Evolutionary conservation across 345 rosid species (phyloP).

Genomic region (Populus euphratica): DNA sequence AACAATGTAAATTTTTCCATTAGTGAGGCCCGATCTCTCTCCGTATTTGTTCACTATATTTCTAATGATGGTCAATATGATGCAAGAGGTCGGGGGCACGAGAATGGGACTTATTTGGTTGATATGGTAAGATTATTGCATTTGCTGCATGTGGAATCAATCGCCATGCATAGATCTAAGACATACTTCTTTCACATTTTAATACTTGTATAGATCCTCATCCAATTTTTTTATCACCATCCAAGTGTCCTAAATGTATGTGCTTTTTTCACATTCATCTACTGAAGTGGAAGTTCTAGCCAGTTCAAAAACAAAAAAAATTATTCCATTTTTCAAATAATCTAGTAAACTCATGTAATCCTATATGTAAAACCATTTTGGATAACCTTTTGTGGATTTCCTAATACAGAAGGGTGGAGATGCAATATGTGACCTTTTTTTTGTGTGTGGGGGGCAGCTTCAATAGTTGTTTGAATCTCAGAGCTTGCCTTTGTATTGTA

Average conservation of each 20-base stretch:
- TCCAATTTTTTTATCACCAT: not conserved
- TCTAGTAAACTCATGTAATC: not conserved
- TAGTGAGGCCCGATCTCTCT: slow-evolving; percentile 84
- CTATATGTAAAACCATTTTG: not conserved
- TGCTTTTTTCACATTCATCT: not conserved
- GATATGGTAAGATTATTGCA: slow-evolving; percentile 53
- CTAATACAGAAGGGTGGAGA: not conserved
- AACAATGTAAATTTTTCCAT: slow-evolving; percentile 61
- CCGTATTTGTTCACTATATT: slow-evolving; percentile 74
- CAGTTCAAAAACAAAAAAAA: not conserved
- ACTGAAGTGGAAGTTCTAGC: not conserved
- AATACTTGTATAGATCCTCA: not conserved
- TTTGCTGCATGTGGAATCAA: not conserved
- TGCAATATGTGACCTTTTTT: not conserved
- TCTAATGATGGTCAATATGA: slow-evolving; percentile 64
- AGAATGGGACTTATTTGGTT: slow-evolving; percentile 50
- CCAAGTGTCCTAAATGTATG: not conserved
- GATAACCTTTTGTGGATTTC: not conserved
- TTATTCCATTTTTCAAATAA: not conserved
- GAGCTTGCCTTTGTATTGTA: slow-evolving; percentile 9
- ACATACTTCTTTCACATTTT: not conserved
- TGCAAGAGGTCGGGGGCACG: slow-evolving; percentile 56
- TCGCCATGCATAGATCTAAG: not conserved
- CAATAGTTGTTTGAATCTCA: not conserved
- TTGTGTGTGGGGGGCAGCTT: not conserved